phyloP scores from a whole-genome alignment of 805 yeast species.

The Metschnikowia corniflorae region DNA sequence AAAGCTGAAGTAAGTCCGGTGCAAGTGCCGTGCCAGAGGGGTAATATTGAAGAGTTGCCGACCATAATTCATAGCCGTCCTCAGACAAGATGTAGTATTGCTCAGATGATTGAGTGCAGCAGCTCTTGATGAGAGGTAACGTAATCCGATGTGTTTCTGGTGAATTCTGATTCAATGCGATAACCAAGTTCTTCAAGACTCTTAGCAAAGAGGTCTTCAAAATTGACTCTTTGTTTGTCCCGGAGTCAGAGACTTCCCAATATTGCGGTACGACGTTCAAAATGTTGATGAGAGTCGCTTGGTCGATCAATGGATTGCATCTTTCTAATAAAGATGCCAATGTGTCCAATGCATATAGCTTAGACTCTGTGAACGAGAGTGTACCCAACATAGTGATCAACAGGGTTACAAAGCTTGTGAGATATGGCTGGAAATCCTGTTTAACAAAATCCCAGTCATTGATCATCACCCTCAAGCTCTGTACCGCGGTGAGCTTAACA shows the following conservation, averaged over 20 bases:
- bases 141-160: slow-evolving; percentile 49
- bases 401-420: slow-evolving; percentile 48
- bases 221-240: slow-evolving; percentile 34
- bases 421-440: slow-evolving; percentile 60
- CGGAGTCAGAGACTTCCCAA: slow-evolving; percentile 63
- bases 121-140: slow-evolving; percentile 62
- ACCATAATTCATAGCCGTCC: slow-evolving; percentile 86
- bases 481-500: slow-evolving; percentile 72
- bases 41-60: slow-evolving; percentile 58
- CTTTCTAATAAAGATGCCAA: slow-evolving; percentile 60
- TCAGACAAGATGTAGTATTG: slow-evolving; percentile 61
- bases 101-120: slow-evolving; percentile 47
- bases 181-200: slow-evolving; percentile 52
- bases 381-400: slow-evolving; percentile 48
- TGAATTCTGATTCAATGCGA: slow-evolving; percentile 55
- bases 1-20: slow-evolving; percentile 40
- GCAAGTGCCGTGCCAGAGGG: slow-evolving; percentile 39
- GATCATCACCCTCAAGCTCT: slow-evolving; percentile 62
- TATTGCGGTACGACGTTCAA: slow-evolving; percentile 59
- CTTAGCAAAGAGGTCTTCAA: slow-evolving; percentile 43
- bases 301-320: slow-evolving; percentile 60
- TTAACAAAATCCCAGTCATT: slow-evolving; percentile 88
- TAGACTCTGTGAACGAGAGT: slow-evolving; percentile 66
- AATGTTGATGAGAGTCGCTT: slow-evolving; percentile 47
- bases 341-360: slow-evolving; percentile 67